These are phyloP conservation scores for Colletotrichum sp. DNA, from an alignment of 2,329 filamentous ascomycete species.

Conservation along the genomic window DNA sequence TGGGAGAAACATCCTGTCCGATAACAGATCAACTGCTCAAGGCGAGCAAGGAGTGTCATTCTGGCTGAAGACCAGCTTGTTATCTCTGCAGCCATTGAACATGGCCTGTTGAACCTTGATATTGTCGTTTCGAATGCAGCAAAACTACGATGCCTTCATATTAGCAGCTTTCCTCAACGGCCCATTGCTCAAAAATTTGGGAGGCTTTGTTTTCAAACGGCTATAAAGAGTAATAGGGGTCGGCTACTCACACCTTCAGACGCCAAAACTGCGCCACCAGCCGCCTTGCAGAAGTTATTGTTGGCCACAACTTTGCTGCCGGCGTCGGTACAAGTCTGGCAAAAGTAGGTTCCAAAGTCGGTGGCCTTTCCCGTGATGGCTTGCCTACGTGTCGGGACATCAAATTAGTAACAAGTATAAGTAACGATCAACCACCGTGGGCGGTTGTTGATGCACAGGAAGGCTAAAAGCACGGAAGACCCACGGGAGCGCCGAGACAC, in stretches of 20 bases:
- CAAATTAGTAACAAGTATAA: not conserved
- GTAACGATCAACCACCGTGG: not conserved
- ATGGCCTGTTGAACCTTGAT: not conserved
- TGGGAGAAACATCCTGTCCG: rapidly evolving
- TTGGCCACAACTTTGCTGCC: not conserved
- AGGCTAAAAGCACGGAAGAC: not conserved
- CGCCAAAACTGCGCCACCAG: not conserved
- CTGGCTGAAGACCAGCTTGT: not conserved
- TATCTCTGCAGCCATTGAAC: not conserved
- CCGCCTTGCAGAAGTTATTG: not conserved
- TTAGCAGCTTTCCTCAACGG: not conserved
- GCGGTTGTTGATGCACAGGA: too few relatives aligned
- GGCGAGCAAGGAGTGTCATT: not conserved
- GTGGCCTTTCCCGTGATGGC: not conserved
- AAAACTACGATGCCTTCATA: not conserved
- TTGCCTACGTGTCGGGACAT: not conserved
- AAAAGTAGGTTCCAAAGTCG: not conserved
- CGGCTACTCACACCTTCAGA: not conserved
- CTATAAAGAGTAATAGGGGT: not conserved
- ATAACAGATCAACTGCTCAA: not conserved
- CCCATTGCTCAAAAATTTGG: not conserved
- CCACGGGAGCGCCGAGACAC: not conserved
- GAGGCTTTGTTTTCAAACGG: not conserved
- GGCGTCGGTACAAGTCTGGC: not conserved
- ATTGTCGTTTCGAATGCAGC: not conserved